phyloP scores from a whole-genome alignment of 768 basidiomycete genomes.

The Lactarius sanguifluus region DNA sequence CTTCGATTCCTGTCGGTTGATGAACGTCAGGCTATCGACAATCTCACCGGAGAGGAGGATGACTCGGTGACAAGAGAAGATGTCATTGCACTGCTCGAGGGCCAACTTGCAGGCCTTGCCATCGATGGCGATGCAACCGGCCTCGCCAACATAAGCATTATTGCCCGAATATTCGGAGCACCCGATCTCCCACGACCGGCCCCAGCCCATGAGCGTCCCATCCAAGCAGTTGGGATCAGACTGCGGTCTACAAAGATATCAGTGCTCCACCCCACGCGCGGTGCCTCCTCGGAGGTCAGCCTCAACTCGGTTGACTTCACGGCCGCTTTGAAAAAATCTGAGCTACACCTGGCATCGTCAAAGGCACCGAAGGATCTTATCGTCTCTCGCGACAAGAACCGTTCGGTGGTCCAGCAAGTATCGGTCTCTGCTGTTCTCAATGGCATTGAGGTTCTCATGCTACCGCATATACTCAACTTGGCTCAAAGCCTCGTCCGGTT shows the following conservation, averaged over 20 bases:
- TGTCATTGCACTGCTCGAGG: conserved; percentile 21
- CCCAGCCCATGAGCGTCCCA: neutral
- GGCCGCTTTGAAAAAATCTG: conserved; percentile 15
- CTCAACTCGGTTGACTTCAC: conserved; percentile 13
- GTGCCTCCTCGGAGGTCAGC: conserved; percentile 21
- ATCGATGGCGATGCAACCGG: conserved; percentile 20
- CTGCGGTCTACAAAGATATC: conserved; percentile 15
- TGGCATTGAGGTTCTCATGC: conserved; percentile 23
- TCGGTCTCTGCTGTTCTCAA: conserved; percentile 23
- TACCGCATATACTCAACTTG: conserved; percentile 29
- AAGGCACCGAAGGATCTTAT: conserved; percentile 23
- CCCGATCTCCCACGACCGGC: neutral
- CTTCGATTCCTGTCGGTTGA: conserved; percentile 44
- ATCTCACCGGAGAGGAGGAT: conserved; percentile 28
- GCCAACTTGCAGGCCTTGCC: conserved; percentile 21
- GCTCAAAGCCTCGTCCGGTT: conserved; percentile 23
- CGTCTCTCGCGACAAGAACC: conserved; percentile 20
- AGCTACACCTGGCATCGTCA: conserved; percentile 13
- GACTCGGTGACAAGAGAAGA: conserved; percentile 22
- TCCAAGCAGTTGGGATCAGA: conserved; percentile 5
- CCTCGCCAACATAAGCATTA: conserved; percentile 26
- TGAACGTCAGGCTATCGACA: conserved; percentile 34
- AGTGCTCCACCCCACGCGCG: conserved; percentile 22
- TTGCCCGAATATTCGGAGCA: conserved; percentile 27
- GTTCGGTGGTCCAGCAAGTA: conserved; percentile 22